Conservation (phyloP, 169 alveolate genomes). For the Plasmodium berghei region DNA sequence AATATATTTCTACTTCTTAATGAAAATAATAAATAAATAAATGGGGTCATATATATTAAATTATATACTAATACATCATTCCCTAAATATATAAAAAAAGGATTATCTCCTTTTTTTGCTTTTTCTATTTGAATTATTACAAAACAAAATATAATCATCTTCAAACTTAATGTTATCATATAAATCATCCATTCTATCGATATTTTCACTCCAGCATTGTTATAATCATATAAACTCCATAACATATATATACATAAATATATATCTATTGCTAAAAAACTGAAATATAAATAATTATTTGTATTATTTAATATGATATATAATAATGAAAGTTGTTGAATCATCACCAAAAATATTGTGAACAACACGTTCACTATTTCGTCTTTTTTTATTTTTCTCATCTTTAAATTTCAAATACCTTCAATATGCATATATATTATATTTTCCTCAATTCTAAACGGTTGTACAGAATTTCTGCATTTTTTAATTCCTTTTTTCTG, state of each 20-base stretch:
- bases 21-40: constrained; percentile 50
- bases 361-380: constrained; percentile 55
- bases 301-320: constrained; percentile 19
- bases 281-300: constrained; percentile 15
- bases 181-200: constrained; percentile 69
- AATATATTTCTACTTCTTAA: constrained; percentile 67
- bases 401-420: neutral
- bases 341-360: constrained; percentile 30
- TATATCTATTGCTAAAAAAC: constrained; percentile 25
- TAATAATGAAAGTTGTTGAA: constrained; percentile 44
- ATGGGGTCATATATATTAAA: constrained; percentile 56
- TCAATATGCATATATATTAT: neutral
- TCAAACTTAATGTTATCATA: constrained; percentile 47
- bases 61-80: constrained; percentile 55
- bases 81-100: constrained; percentile 26
- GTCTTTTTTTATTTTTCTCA: constrained; percentile 52
- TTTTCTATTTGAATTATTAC: constrained; percentile 8
- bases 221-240: constrained; percentile 40
- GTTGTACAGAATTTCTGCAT: too few species aligned
- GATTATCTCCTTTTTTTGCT: neutral
- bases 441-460: too few species aligned
- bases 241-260: constrained; percentile 51
- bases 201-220: constrained; percentile 65
- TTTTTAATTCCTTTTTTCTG: too few species aligned
- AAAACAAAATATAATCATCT: constrained; percentile 35